Percentiles rank a stretch among this genome's conserved stretches.
phyloP scores from a whole-genome alignment of 148 eudicot genomes.

The Vaccinium darrowii region DNA sequence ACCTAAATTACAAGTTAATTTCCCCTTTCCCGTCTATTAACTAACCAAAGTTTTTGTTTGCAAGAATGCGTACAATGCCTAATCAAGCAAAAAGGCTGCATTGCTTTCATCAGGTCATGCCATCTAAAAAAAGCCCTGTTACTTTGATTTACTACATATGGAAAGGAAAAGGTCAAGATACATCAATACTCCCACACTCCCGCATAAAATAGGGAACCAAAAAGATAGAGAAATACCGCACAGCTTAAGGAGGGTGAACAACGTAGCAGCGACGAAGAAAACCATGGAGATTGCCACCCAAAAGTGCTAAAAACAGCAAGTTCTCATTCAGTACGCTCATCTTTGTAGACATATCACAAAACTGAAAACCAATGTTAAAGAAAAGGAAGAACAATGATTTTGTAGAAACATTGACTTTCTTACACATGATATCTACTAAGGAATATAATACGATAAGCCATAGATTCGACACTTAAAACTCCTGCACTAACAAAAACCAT shows the following conservation, averaged over 20 bases:
- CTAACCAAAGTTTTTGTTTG: background rate
- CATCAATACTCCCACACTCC: background rate
- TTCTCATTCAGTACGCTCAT: slow-evolving; percentile 10
- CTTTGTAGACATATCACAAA: background rate
- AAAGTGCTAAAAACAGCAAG: slow-evolving; percentile 43
- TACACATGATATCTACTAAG: background rate
- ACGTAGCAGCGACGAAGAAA: slow-evolving; percentile 61
- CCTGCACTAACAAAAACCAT: background rate
- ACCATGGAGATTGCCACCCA: slow-evolving; percentile 70
- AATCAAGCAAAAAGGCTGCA: background rate
- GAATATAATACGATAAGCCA: background rate
- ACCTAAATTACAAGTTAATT: background rate
- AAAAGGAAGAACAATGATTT: background rate
- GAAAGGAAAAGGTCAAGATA: background rate
- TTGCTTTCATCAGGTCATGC: slow-evolving; percentile 2
- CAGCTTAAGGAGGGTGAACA: slow-evolving; percentile 55
- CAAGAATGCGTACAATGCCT: background rate
- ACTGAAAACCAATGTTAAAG: slow-evolving; percentile 9
- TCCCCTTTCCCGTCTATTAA: background rate
- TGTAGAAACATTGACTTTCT: background rate
- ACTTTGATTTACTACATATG: background rate
- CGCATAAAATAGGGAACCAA: background rate
- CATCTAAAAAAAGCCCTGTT: background rate
- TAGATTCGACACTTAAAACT: background rate
- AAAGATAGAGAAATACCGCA: slow-evolving; percentile 39